Evolutionary conservation across 345 rosid genomes (phyloP), one percentile per base, ranked within the genome.

Genomic region (Citrus cavaleriei): DNA sequence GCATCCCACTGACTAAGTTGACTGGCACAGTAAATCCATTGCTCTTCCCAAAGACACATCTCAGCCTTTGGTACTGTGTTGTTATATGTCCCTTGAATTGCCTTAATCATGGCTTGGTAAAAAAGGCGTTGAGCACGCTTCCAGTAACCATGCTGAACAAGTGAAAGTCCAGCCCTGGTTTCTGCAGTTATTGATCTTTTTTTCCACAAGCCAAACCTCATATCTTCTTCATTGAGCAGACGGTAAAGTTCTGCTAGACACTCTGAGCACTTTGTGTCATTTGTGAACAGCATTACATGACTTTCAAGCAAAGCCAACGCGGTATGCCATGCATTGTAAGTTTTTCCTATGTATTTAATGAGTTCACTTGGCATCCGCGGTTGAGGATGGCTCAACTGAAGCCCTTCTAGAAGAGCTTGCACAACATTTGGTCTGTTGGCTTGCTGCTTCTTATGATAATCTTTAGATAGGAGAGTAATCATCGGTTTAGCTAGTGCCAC

Each of bases 31-130:
- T 88, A 86, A 72, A 94, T 88, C 99, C 99, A 97, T 77, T 97
- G 98, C 86, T 97, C 99, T 91, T 97, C 99, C 99, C 99, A 97
- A 62, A 97, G 90, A 82, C 98, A 94, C 99, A 97, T 97, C 88
- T 97, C 99, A 73, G 99, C 99, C 87, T 97, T 97, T 7, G 99
- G 99, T 38, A 97, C 99, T 2, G 93, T 88, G 85, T 94, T 97
- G 83, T 92, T 94, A 79, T 97, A 97, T 46, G 99, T 94, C 60
- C 97, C 99, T 84, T 94, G 99, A 83, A 97, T 96, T 85, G 98
- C 99, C 93, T 94, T 97, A 73, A 89, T 91, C 99, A 97, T 97
- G 68, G 99, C 99, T 81, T 94, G 93, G 82, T 91, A 91, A 87
- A 96, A 96, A 74, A 96, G 97, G 84, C 88, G 89, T 80, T 94